Percentiles rank a stretch among this genome's conserved stretches.
Evolutionary conservation across 768 basidiomycete species (phyloP).

Genomic region (Amanita thiersii): DNA sequence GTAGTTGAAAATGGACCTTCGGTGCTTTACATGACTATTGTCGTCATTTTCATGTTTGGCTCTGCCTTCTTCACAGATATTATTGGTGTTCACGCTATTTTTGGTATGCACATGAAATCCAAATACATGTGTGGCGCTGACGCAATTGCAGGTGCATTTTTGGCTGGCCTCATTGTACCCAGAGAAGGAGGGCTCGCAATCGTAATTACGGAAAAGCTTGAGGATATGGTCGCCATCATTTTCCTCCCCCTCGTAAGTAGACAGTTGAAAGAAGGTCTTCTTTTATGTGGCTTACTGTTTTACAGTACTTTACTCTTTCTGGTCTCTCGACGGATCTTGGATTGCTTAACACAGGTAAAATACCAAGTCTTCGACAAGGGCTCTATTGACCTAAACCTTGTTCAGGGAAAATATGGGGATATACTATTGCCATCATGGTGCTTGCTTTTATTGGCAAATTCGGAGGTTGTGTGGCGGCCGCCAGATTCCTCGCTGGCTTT

Average conservation of each 20-base stretch:
- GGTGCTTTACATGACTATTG: constrained; percentile 82
- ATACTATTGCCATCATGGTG: constrained; percentile 67
- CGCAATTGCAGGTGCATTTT: constrained; percentile 54
- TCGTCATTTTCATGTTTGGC: constrained; percentile 73
- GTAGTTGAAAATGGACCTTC: constrained; percentile 71
- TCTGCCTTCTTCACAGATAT: constrained; percentile 91
- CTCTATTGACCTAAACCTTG: background rate
- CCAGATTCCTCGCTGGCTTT: constrained; percentile 61
- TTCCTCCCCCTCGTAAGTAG: constrained; percentile 73
- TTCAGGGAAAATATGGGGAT: constrained; percentile 79
- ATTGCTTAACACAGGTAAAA: constrained; percentile 64
- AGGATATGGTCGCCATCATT: constrained; percentile 87
- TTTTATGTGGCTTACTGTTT: background rate
- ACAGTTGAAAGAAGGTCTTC: background rate
- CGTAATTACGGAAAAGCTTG: constrained; percentile 88
- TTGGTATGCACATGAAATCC: constrained; percentile 40
- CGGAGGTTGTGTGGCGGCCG: constrained; percentile 69
- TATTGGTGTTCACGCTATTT: constrained; percentile 89
- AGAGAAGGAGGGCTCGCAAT: constrained; percentile 84
- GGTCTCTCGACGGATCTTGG: constrained; percentile 88
- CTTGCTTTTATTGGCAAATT: constrained; percentile 89
- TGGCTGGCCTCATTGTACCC: constrained; percentile 77
- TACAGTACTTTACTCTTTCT: constrained; percentile 85
- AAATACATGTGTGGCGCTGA: background rate
- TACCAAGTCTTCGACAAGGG: background rate